Evolutionary conservation across 2,329 filamentous ascomycete genomes (phyloP).

Genomic region (Aureobasidium uvarum): DNA sequence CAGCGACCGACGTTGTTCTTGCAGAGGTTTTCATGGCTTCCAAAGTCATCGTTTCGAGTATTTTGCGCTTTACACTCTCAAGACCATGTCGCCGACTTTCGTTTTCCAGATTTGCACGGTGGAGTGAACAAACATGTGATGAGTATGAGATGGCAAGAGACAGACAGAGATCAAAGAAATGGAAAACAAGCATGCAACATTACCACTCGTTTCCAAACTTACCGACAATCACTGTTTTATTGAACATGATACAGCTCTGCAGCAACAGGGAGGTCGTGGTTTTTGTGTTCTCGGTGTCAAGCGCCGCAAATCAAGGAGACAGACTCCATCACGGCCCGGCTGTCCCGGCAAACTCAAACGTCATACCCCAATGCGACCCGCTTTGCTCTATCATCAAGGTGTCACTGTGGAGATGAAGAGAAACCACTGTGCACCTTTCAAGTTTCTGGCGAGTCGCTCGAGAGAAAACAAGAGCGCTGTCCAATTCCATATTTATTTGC

Average conservation of each 20-base stretch:
- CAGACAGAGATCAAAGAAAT: not conserved
- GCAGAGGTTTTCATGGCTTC: not conserved
- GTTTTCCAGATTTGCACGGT: not conserved
- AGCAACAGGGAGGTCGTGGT: not conserved
- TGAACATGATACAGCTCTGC: not conserved
- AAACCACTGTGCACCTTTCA: not conserved
- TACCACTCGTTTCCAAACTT: not conserved
- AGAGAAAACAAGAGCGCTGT: not conserved
- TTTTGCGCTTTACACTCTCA: not conserved
- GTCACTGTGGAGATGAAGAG: constrained; percentile 2
- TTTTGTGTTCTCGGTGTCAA: not conserved
- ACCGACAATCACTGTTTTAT: not conserved
- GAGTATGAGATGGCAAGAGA: not conserved
- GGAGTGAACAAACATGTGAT: not conserved
- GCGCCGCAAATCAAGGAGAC: constrained; percentile 44
- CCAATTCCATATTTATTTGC: not conserved
- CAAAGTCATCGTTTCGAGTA: not conserved
- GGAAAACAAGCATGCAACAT: not conserved
- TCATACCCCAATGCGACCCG: not conserved
- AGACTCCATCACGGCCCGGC: constrained; percentile 22
- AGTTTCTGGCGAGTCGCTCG: not conserved
- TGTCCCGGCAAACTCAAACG: constrained; percentile 2
- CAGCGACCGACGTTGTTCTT: not conserved
- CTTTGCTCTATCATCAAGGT: constrained; percentile 3
- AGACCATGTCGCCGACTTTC: not conserved